These are phyloP conservation scores for Brassica carinata DNA, from an alignment of 345 rosid genomes.

Conservation along the genomic window DNA sequence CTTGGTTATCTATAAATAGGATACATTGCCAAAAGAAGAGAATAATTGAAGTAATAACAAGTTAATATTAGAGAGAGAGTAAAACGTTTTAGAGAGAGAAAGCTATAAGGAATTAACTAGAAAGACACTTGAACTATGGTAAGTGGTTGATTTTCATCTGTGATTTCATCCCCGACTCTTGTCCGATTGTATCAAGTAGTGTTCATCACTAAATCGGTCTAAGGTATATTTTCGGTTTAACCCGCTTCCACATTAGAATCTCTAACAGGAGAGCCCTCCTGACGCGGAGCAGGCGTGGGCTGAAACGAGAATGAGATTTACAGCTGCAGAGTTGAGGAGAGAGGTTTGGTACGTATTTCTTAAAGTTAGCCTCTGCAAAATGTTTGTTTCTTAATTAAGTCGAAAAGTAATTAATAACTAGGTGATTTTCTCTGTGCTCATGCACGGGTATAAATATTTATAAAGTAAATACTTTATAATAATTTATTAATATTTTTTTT, in stretches of 20 bases:
- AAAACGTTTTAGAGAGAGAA: neutral
- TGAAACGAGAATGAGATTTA: too few relatives aligned
- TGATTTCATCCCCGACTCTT: neutral
- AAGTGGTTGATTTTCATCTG: neutral
- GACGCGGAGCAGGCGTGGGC: too few relatives aligned
- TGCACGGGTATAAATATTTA: too few relatives aligned
- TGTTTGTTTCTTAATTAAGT: too few relatives aligned
- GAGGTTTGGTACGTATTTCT: too few relatives aligned
- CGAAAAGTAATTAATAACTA: too few relatives aligned
- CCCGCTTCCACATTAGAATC: neutral
- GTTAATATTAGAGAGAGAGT: neutral
- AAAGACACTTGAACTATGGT: neutral
- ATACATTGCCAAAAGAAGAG: neutral
- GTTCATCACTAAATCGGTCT: neutral
- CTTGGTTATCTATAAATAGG: neutral
- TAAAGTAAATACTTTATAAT: too few relatives aligned
- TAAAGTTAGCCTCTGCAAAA: too few relatives aligned
- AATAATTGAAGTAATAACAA: neutral
- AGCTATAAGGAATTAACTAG: neutral
- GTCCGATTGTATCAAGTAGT: neutral
- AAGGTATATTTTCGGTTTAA: neutral
- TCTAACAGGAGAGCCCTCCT: neutral
- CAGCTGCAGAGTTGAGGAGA: too few relatives aligned
- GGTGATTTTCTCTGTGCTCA: too few relatives aligned
- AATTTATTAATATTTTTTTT: too few relatives aligned